phyloP scores from a whole-genome alignment of 2,329 filamentous ascomycete species.

The Exophiala sideris region DNA sequence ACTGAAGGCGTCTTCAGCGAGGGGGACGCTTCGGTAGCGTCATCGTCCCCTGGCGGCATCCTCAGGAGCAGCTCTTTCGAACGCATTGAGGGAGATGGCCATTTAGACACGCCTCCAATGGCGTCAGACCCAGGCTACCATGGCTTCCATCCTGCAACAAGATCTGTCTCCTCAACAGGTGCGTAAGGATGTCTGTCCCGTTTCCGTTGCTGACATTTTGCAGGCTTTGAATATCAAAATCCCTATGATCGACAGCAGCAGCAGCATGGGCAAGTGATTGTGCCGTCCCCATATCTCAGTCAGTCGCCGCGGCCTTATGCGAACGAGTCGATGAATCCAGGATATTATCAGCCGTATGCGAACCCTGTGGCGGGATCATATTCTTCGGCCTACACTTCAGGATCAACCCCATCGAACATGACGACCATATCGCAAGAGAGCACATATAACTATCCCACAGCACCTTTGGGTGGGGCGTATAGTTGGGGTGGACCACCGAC shows the following conservation, averaged over 20 bases:
- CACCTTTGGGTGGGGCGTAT: slow-evolving; percentile 8
- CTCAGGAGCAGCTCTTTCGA: slow-evolving; percentile 21
- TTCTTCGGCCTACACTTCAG: slow-evolving; percentile 5
- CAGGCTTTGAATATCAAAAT: slow-evolving; percentile 14
- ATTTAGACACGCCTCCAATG: slow-evolving; percentile 8
- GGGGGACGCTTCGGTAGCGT: slow-evolving; percentile 47
- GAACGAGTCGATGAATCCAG: slow-evolving; percentile 11
- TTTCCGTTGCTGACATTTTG: slow-evolving; percentile 5
- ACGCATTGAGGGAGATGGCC: slow-evolving; percentile 11
- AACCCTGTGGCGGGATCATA: slow-evolving; percentile 6
- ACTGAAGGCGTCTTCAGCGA: slow-evolving; percentile 40
- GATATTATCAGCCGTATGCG: slow-evolving; percentile 14
- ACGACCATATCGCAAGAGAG: slow-evolving; percentile 11
- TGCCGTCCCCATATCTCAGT: slow-evolving; percentile 8
- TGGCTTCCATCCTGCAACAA: slow-evolving; percentile 4
- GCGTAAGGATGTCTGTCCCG: not conserved
- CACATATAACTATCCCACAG: slow-evolving; percentile 12
- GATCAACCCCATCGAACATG: slow-evolving; percentile 10
- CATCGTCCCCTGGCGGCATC: slow-evolving; percentile 41
- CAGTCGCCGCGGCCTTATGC: slow-evolving; percentile 9
- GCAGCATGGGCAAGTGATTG: slow-evolving; percentile 4
- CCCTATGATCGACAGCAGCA: slow-evolving; percentile 10
- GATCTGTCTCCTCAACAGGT: slow-evolving; percentile 14
- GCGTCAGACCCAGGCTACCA: slow-evolving; percentile 12
- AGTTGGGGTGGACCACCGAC: slow-evolving; percentile 11